Conservation (phyloP, 495 filamentous ascomycete genomes). For the Halenospora varia region DNA sequence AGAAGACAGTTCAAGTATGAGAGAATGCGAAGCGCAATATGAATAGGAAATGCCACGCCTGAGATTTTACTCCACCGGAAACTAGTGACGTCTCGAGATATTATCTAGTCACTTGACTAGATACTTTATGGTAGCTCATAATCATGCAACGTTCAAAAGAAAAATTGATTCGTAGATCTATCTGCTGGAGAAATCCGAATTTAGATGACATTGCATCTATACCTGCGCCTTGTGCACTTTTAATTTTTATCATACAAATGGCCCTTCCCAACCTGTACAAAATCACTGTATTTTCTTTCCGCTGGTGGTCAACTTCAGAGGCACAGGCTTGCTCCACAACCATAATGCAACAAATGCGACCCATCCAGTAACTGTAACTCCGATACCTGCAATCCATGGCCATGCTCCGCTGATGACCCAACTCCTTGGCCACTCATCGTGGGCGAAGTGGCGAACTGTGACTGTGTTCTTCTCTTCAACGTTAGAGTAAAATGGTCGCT, state of each 20-base stretch:
- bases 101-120: too few relatives aligned
- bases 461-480: slow-evolving; percentile 94
- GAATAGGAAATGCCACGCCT: too few relatives aligned
- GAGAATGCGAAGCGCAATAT: too few relatives aligned
- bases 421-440: slow-evolving; percentile 92
- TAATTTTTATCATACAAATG: slow-evolving; percentile 26
- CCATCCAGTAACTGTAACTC: slow-evolving; percentile 78
- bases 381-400: slow-evolving; percentile 93
- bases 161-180: too few relatives aligned
- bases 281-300: slow-evolving; percentile 71
- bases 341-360: slow-evolving; percentile 80
- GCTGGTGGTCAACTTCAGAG: slow-evolving; percentile 33
- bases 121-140: too few relatives aligned
- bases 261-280: not conserved
- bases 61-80: too few relatives aligned
- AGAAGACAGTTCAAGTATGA: too few relatives aligned
- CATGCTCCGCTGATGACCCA: slow-evolving; percentile 87
- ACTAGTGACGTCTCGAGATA: too few relatives aligned
- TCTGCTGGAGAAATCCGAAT: too few relatives aligned
- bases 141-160: too few relatives aligned
- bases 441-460: slow-evolving; percentile 90
- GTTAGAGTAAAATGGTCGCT: slow-evolving; percentile 83
- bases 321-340: slow-evolving; percentile 75
- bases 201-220: slow-evolving; percentile 16
- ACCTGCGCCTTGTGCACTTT: slow-evolving; percentile 19